Percentiles rank a stretch among this genome's conserved stretches.
Conservation (phyloP, 306 rosid species). For the Cyclanthera cordifolia region DNA sequence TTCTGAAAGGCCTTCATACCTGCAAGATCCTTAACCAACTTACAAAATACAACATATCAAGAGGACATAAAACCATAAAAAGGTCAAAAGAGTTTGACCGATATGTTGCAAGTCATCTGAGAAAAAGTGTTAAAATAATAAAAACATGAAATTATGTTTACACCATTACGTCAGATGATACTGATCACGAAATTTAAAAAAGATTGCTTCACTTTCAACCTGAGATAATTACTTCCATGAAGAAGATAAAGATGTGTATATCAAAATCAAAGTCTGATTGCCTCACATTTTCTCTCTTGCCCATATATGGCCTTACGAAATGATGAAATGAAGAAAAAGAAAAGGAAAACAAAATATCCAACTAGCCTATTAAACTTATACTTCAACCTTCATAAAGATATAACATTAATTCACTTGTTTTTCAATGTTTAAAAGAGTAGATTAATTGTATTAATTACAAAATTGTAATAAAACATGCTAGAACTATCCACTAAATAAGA, state of each 20-base stretch:
- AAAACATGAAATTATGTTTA: background rate
- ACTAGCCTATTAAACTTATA: too few species aligned
- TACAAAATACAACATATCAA: background rate
- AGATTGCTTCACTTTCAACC: background rate
- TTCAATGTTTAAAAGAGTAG: too few species aligned
- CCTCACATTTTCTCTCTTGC: background rate
- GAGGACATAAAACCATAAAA: background rate
- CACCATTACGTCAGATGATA: background rate
- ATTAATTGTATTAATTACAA: too few species aligned
- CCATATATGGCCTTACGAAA: background rate
- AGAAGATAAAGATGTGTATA: background rate
- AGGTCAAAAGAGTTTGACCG: background rate
- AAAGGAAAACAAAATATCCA: too few species aligned
- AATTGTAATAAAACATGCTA: too few species aligned
- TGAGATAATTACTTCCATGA: background rate
- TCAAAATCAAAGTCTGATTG: background rate
- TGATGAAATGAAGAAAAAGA: too few species aligned
- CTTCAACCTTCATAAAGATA: too few species aligned
- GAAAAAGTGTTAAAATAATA: background rate
- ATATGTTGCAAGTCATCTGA: background rate
- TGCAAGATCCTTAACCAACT: slow-evolving; percentile 18
- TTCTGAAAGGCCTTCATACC: slow-evolving; percentile 99
- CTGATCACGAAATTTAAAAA: background rate
- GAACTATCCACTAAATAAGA: too few species aligned
- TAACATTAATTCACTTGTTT: too few species aligned